Percentiles rank a stretch among this genome's conserved stretches.
Conservation (phyloP, 805 yeast genomes). For the Nakazawaea ambrosiae region DNA sequence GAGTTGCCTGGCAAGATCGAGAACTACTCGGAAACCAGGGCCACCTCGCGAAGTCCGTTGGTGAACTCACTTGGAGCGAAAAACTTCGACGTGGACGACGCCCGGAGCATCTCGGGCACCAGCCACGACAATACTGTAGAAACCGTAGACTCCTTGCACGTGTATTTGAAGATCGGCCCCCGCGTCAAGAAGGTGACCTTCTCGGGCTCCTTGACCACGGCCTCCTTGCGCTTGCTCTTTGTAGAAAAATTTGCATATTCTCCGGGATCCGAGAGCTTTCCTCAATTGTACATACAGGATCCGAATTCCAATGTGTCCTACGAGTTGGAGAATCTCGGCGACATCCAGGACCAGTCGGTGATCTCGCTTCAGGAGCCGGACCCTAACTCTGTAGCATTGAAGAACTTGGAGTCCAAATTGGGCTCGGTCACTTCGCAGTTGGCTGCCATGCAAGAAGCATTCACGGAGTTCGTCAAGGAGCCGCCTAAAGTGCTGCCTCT, state of each 20-base stretch:
- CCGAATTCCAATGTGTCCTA: constrained; percentile 52
- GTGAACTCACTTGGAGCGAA: neutral
- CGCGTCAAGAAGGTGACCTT: constrained; percentile 48
- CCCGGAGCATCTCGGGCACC: neutral
- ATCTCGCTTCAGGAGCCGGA: constrained; percentile 49
- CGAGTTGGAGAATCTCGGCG: constrained; percentile 67
- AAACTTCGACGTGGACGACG: neutral
- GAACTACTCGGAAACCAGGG: constrained; percentile 13
- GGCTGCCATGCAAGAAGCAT: constrained; percentile 18
- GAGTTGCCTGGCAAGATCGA: constrained; percentile 17
- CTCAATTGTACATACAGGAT: constrained; percentile 72
- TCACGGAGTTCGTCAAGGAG: constrained; percentile 12
- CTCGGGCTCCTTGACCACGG: constrained; percentile 38
- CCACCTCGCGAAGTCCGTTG: neutral
- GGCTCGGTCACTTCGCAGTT: constrained; percentile 21
- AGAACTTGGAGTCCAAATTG: constrained; percentile 22
- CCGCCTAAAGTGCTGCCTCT: constrained; percentile 17
- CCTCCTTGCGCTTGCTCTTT: constrained; percentile 60
- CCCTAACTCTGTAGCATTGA: constrained; percentile 15
- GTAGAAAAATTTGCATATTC: constrained; percentile 85
- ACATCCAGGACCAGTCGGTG: constrained; percentile 52
- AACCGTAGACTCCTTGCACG: constrained; percentile 8
- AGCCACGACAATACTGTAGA: neutral
- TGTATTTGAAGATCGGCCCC: constrained; percentile 46
- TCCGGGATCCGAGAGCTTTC: constrained; percentile 65